These are phyloP conservation scores for Monosporascus sp. DNA, from an alignment of 2,329 filamentous ascomycete genomes.

Conservation along the genomic window DNA sequence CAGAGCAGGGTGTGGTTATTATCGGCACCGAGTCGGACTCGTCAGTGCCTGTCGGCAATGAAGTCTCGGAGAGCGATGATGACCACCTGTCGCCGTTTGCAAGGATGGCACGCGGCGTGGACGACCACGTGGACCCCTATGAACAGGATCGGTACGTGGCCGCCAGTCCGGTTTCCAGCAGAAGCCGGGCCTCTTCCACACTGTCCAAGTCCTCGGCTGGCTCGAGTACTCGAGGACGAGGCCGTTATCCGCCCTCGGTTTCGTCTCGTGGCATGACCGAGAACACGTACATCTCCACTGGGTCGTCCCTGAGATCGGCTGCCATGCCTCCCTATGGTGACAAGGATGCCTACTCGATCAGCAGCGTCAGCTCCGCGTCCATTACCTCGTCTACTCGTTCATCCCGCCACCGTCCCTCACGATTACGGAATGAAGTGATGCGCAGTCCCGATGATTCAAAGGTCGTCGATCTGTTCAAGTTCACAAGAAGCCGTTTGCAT, in stretches of 20 bases:
- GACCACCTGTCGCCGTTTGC: slow-evolving; percentile 72
- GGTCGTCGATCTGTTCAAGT: slow-evolving; percentile 78
- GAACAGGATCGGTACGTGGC: slow-evolving; percentile 55
- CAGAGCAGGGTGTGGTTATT: slow-evolving; percentile 45
- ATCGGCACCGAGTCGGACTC: slow-evolving; percentile 51
- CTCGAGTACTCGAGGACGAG: slow-evolving; percentile 45
- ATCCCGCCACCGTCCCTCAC: slow-evolving; percentile 52
- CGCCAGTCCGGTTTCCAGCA: slow-evolving; percentile 61
- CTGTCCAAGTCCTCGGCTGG: slow-evolving; percentile 49
- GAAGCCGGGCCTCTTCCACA: slow-evolving; percentile 53
- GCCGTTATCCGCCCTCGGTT: slow-evolving; percentile 44
- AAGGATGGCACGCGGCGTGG: slow-evolving; percentile 67
- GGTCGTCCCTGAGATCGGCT: slow-evolving; percentile 49
- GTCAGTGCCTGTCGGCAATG: slow-evolving; percentile 51
- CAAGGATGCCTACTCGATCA: slow-evolving; percentile 53
- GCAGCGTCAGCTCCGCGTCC: slow-evolving; percentile 43
- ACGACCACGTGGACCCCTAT: slow-evolving; percentile 54
- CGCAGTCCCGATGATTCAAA: slow-evolving; percentile 71
- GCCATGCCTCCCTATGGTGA: slow-evolving; percentile 26
- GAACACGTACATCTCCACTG: slow-evolving; percentile 63
- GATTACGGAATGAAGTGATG: slow-evolving; percentile 73
- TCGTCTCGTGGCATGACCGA: slow-evolving; percentile 53
- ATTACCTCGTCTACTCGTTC: slow-evolving; percentile 43
- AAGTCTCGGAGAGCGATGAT: slow-evolving; percentile 69
- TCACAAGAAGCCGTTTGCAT: slow-evolving; percentile 71